A percentile compares a stretch with the other conserved stretches of the same genome.
Conservation (phyloP, 2,329 filamentous ascomycete genomes). For the Periconia sp. region DNA sequence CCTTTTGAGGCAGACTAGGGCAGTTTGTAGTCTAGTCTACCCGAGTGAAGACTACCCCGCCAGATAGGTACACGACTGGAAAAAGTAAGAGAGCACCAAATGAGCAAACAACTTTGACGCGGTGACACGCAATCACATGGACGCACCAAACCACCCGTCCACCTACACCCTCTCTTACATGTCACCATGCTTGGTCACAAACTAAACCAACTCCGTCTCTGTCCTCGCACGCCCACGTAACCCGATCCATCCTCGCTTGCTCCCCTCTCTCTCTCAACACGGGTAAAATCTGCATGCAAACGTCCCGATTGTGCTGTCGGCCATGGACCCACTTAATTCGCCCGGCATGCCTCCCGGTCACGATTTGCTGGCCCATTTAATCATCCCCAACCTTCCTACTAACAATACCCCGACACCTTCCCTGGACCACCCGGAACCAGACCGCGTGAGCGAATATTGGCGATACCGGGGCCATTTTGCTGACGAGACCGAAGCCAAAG, state of each 20-base stretch:
- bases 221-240: background rate
- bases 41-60: no score
- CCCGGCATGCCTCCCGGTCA: constrained; percentile 11
- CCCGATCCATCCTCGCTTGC: no score
- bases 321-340: background rate
- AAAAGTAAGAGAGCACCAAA: background rate
- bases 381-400: constrained; percentile 8
- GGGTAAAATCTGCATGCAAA: background rate
- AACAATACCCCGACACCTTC: background rate
- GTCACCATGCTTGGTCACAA: no score
- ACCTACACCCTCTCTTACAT: background rate
- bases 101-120: constrained; percentile 13
- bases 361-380: constrained; percentile 22
- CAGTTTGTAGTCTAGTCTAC: no score
- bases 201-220: no score
- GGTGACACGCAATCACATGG: constrained; percentile 28
- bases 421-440: background rate
- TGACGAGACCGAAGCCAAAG: background rate
- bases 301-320: background rate
- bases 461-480: background rate
- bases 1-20: no score
- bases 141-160: background rate
- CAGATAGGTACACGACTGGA: no score
- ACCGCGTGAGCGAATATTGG: background rate
- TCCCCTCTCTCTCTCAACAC: no score